Evolutionary conservation across 768 basidiomycete species (phyloP).

Genomic region (Cystobasidium onofrii): DNA sequence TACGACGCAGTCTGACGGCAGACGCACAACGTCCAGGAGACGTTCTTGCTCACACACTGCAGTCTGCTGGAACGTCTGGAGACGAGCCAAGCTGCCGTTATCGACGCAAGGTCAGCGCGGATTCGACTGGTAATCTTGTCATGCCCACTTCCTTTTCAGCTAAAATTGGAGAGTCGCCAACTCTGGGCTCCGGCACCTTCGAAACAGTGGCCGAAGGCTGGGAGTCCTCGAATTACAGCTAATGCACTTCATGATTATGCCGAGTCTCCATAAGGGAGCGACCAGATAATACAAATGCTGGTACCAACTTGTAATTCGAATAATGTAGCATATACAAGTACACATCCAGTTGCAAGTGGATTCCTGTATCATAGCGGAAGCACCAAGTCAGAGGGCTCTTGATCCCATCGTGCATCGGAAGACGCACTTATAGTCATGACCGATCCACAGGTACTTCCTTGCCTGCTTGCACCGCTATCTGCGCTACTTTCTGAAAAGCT

Average conservation of each 20-base stretch:
- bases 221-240: not conserved
- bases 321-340: too few relatives aligned
- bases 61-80: not conserved
- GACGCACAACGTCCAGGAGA: not conserved
- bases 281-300: too few relatives aligned
- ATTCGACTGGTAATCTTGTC: not conserved
- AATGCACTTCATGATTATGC: not conserved
- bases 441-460: too few relatives aligned
- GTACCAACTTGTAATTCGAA: too few relatives aligned
- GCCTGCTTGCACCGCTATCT: not conserved
- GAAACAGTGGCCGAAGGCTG: not conserved
- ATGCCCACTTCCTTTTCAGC: not conserved
- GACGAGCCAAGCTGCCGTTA: not conserved
- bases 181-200: not conserved
- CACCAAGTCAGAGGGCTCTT: too few relatives aligned
- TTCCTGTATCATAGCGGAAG: too few relatives aligned
- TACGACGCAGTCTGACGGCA: slow-evolving; percentile 9
- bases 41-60: not conserved
- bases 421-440: too few relatives aligned
- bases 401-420: too few relatives aligned
- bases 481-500: slow-evolving; percentile 4
- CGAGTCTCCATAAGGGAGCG: too few relatives aligned
- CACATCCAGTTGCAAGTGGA: too few relatives aligned
- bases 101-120: not conserved
- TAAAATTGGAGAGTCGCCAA: not conserved